A percentile compares a stretch with the other conserved stretches of the same genome.
Evolutionary conservation across 306 rosid genomes (phyloP).

Genomic region (Neltuma alba): DNA sequence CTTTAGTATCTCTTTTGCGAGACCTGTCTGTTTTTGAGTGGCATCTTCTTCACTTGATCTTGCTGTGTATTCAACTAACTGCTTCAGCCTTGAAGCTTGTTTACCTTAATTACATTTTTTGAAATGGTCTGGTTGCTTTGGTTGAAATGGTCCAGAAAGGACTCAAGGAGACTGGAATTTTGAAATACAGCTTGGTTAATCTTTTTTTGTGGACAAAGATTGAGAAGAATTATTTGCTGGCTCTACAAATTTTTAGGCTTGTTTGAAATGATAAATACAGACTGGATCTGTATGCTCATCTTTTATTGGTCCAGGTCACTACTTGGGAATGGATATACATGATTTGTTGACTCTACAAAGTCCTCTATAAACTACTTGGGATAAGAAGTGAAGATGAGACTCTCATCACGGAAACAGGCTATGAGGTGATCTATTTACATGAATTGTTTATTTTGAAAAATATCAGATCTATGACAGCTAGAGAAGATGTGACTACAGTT

Average conservation of each 20-base stretch:
- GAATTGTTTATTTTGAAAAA: neutral
- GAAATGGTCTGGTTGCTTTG: too few relatives aligned
- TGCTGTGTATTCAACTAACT: conserved; percentile 25
- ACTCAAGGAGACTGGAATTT: too few relatives aligned
- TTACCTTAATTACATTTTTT: too few relatives aligned
- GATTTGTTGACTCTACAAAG: too few relatives aligned
- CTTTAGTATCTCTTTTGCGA: conserved; percentile 16
- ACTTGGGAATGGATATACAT: conserved; percentile 94
- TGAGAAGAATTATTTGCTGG: conserved; percentile 1
- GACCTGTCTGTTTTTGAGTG: conserved; percentile 21
- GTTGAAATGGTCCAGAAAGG: too few relatives aligned
- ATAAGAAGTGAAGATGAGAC: conserved; percentile 91
- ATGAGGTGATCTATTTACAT: conserved; percentile 58
- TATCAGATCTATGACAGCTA: conserved; percentile 14
- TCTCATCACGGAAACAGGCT: conserved; percentile 83
- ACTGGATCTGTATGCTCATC: conserved; percentile 18
- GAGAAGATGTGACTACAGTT: conserved; percentile 7
- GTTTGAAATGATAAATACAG: conserved; percentile 24
- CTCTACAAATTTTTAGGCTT: conserved; percentile 17
- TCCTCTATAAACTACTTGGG: conserved; percentile 50
- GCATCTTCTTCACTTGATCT: conserved; percentile 13
- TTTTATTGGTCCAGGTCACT: too few relatives aligned
- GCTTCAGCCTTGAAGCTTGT: conserved; percentile 21
- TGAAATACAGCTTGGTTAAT: conserved; percentile 11
- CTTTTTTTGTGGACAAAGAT: conserved; percentile 11